Evolutionary conservation across 2,329 filamentous ascomycete species (phyloP).

Genomic region (Lachnellula subtilissima): DNA sequence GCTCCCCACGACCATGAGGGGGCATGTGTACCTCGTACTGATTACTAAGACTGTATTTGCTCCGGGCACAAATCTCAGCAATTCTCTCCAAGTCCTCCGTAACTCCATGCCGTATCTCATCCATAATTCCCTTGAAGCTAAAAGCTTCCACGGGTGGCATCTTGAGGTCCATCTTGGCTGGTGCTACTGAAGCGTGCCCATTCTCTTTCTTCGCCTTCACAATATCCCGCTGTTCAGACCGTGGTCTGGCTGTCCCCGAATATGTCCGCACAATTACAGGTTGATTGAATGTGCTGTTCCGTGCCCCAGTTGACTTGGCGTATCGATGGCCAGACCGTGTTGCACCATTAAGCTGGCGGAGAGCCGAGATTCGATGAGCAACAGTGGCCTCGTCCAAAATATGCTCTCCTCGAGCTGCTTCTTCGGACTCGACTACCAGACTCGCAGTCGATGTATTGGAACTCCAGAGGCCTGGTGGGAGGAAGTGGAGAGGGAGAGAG

Average conservation of each 20-base stretch:
- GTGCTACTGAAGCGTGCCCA: conserved; percentile 17
- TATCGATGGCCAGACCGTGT: conserved; percentile 41
- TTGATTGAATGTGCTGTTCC: conserved; percentile 55
- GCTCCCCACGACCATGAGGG: conserved; percentile 54
- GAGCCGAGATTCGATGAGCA: conserved; percentile 53
- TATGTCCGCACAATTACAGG: conserved; percentile 64
- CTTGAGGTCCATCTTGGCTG: conserved; percentile 35
- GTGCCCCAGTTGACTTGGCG: conserved; percentile 50
- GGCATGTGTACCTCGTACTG: conserved; percentile 63
- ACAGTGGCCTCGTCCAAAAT: conserved; percentile 50
- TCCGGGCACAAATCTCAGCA: conserved; percentile 62
- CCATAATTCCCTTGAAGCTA: conserved; percentile 60
- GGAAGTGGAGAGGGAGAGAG: conserved; percentile 30
- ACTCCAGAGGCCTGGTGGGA: conserved; percentile 29
- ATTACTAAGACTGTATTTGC: conserved; percentile 60
- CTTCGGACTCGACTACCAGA: conserved; percentile 30
- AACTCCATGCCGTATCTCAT: conserved; percentile 47
- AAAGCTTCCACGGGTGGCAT: conserved; percentile 60
- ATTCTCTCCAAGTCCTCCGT: conserved; percentile 58
- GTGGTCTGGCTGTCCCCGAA: conserved; percentile 42
- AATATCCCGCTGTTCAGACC: conserved; percentile 26
- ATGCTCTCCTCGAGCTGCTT: conserved; percentile 31
- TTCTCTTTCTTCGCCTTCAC: conserved; percentile 26
- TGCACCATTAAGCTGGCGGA: conserved; percentile 51
- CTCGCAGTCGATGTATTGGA: conserved; percentile 29